phyloP scores from a whole-genome alignment of 345 rosid species.

The Euphorbia tirucalli region DNA sequence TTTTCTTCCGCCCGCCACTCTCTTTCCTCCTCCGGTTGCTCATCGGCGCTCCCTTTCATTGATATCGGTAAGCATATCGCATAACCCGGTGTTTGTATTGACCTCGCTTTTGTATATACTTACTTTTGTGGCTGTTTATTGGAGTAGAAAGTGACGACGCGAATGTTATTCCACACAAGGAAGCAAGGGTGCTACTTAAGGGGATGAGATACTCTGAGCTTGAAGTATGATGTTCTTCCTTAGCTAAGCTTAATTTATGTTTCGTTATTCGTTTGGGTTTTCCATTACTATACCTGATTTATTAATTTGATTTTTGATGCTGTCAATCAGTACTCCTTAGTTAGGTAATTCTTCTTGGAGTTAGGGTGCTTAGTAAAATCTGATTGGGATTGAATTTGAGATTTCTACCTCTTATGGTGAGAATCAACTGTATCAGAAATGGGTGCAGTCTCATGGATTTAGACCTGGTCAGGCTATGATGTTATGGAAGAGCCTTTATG shows the following conservation, averaged over 20 bases:
- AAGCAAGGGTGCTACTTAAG: slow-evolving; percentile 56
- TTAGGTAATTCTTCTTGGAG: neutral
- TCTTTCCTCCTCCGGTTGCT: slow-evolving; percentile 21
- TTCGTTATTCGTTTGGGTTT: neutral
- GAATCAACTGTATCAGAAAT: slow-evolving; percentile 43
- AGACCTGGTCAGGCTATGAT: slow-evolving; percentile 91
- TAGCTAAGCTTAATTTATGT: neutral
- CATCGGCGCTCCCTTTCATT: slow-evolving; percentile 16
- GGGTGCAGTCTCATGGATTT: slow-evolving; percentile 85
- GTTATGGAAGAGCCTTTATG: slow-evolving; percentile 93
- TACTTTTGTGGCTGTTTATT: neutral
- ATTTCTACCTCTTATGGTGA: slow-evolving; percentile 7
- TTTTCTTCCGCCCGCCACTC: slow-evolving; percentile 27
- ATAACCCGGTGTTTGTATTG: neutral
- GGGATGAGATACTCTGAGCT: slow-evolving; percentile 68
- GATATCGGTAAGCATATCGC: slow-evolving; percentile 13
- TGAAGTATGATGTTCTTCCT: slow-evolving; percentile 41
- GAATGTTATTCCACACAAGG: slow-evolving; percentile 19
- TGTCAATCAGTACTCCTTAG: neutral
- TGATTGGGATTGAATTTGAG: neutral
- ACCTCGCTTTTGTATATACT: neutral
- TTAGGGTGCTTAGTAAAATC: neutral
- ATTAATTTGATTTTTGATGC: neutral
- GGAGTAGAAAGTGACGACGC: slow-evolving; percentile 17
- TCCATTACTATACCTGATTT: neutral